Evolutionary conservation across 108 stramenopile genomes (phyloP), one percentile per base, ranked within the genome.

Genomic region (Nitzschia putrida): DNA sequence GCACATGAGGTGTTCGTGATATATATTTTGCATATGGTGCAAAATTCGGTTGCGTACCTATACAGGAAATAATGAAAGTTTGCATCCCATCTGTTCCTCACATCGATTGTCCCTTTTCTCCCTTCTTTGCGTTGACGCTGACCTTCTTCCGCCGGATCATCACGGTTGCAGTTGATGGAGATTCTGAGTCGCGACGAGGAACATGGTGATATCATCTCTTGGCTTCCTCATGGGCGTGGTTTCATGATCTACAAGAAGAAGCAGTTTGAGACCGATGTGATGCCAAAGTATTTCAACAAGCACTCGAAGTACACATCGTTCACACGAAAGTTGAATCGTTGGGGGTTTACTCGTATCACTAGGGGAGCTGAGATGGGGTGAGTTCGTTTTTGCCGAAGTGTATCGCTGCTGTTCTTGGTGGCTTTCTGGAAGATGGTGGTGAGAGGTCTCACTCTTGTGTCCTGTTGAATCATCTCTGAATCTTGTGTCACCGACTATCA

Each of bases 231-330:
- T 61, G 91, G 91, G 29, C 75, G 86, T 25, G 79, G 72, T 52
- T 92, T 92, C 68, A 82, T 79, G 61, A 81, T 92, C 61, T 76
- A 78, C 64, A 80, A 85, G 49, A 83, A 84, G 53, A 72, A 84
- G 43, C 85, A 82, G 40, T 90, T 93, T 56, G 80, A 81, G 10
- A 76, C 83, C 6, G 52, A 83, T 11, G 61, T 95, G 44, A 69
- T 98, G 79, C 95, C 94, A 0, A 50, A 63, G 47, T 96, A 96
- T 68, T 95, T 92, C 57, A 50, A 55, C 22, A 80, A 14, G 47
- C 70, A 75, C 8, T 51, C 91, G 47, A 94, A 93, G 69, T 86
- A 86, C 67, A 87, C 94, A 14, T 80, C 79, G 55, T 95, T 97
- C 68, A 81, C 83, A n/a, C 72, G 83, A 13, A 84, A 84, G 63